Evolutionary conservation across 2,329 filamentous ascomycete species (phyloP).

Genomic region (Colletotrichum higginsianum): DNA sequence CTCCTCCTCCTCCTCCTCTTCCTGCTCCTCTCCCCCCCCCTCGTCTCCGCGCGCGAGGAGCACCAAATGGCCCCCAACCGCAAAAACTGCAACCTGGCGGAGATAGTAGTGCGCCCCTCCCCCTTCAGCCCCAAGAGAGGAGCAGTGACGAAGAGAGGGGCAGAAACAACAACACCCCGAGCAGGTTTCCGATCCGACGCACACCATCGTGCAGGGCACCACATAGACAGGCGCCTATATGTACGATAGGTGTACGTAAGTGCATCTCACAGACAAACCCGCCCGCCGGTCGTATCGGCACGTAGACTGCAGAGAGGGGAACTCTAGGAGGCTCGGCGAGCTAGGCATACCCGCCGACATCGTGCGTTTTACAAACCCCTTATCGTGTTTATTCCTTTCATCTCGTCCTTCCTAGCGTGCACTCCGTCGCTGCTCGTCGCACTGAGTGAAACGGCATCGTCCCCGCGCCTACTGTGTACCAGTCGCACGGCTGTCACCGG

Average conservation of each 20-base stretch:
- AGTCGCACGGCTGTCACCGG: constrained; percentile 29
- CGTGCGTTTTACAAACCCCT: not conserved
- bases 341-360: not conserved
- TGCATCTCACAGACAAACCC: constrained; percentile 19
- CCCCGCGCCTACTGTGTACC: not conserved
- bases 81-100: not conserved
- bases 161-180: constrained; percentile 7
- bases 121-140: constrained; percentile 27
- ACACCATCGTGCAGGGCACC: constrained; percentile 34
- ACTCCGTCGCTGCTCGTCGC: constrained; percentile 29
- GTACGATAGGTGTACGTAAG: constrained; percentile 24
- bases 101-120: constrained; percentile 2
- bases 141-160: constrained; percentile 18
- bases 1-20: not conserved
- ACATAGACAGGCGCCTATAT: constrained; percentile 19
- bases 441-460: constrained; percentile 28
- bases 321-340: constrained; percentile 3
- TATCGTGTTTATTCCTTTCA: constrained; percentile 4
- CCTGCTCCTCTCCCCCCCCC: too few species aligned
- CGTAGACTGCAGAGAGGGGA: not conserved
- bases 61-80: constrained; percentile 19
- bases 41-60: constrained; percentile 28
- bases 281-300: constrained; percentile 16
- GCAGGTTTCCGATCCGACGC: constrained; percentile 24
- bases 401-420: constrained; percentile 25